phyloP scores from a whole-genome alignment of 768 basidiomycete species.

The Termitomyces sp. region DNA sequence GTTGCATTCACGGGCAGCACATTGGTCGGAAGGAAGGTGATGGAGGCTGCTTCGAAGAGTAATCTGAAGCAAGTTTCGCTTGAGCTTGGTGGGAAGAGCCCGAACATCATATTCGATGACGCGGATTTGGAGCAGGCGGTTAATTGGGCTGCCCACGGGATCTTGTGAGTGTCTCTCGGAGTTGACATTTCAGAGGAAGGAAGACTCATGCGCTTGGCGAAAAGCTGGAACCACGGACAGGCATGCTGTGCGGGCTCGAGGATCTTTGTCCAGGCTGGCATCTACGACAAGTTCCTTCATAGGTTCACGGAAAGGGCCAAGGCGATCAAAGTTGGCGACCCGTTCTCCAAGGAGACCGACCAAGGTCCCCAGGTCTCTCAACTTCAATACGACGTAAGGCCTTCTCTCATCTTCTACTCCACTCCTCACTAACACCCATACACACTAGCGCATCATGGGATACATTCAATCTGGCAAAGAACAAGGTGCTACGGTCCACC shows the following conservation, averaged over 20 bases:
- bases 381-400: constrained; percentile 63
- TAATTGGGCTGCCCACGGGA: constrained; percentile 60
- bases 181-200: neutral
- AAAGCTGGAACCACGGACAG: constrained; percentile 72
- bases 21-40: constrained; percentile 66
- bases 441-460: constrained; percentile 53
- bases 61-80: constrained; percentile 79
- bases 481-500: constrained; percentile 58
- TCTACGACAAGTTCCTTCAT: constrained; percentile 79
- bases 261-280: constrained; percentile 75
- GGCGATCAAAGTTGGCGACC: constrained; percentile 63
- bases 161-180: constrained; percentile 47
- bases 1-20: constrained; percentile 53
- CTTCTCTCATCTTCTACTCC: neutral
- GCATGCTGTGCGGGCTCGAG: constrained; percentile 85
- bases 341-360: constrained; percentile 53
- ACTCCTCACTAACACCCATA: neutral
- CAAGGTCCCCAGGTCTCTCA: constrained; percentile 83
- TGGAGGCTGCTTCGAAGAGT: constrained; percentile 68
- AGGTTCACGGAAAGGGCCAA: constrained; percentile 54
- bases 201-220: no score
- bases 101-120: constrained; percentile 62
- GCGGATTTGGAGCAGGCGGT: constrained; percentile 64
- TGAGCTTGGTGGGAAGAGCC: constrained; percentile 72
- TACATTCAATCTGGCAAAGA: constrained; percentile 55